These are phyloP conservation scores for Hortaea werneckii DNA, from an alignment of 2,329 filamentous ascomycete species.

Conservation along the genomic window DNA sequence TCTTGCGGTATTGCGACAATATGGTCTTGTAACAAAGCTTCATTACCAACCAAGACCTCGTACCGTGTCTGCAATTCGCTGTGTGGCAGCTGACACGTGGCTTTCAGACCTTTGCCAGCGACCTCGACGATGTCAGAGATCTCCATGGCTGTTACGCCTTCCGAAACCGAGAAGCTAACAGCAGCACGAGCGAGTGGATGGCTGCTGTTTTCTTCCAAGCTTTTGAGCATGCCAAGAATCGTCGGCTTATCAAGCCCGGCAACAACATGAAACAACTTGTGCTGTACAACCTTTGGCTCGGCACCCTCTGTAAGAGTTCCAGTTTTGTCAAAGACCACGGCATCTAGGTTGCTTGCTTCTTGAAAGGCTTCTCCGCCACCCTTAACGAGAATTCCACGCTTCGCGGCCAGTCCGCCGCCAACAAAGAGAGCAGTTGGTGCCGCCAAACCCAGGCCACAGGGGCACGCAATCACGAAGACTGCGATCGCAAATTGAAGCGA, in stretches of 20 bases:
- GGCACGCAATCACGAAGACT: slow-evolving; percentile 79
- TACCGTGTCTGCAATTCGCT: too few relatives aligned
- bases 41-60: slow-evolving; percentile 62
- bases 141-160: slow-evolving; percentile 17
- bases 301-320: slow-evolving; percentile 68
- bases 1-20: slow-evolving; percentile 20
- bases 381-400: slow-evolving; percentile 70
- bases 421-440: slow-evolving; percentile 78
- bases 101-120: slow-evolving; percentile 61
- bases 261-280: slow-evolving; percentile 23
- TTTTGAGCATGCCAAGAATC: slow-evolving; percentile 48
- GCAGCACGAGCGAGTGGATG: slow-evolving; percentile 67
- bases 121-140: slow-evolving; percentile 52
- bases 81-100: slow-evolving; percentile 22
- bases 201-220: slow-evolving; percentile 60
- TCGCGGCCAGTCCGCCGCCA: slow-evolving; percentile 67
- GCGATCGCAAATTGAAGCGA: slow-evolving; percentile 75
- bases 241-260: slow-evolving; percentile 12
- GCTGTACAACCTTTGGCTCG: slow-evolving; percentile 57
- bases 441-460: slow-evolving; percentile 74
- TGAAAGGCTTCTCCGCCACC: slow-evolving; percentile 80
- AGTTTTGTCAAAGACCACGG: slow-evolving; percentile 64
- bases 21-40: slow-evolving; percentile 49
- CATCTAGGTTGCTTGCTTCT: slow-evolving; percentile 63
- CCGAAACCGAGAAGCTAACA: slow-evolving; percentile 48